Conservation (phyloP, 2,329 filamentous ascomycete species). For the Blastomyces emzantsi region DNA sequence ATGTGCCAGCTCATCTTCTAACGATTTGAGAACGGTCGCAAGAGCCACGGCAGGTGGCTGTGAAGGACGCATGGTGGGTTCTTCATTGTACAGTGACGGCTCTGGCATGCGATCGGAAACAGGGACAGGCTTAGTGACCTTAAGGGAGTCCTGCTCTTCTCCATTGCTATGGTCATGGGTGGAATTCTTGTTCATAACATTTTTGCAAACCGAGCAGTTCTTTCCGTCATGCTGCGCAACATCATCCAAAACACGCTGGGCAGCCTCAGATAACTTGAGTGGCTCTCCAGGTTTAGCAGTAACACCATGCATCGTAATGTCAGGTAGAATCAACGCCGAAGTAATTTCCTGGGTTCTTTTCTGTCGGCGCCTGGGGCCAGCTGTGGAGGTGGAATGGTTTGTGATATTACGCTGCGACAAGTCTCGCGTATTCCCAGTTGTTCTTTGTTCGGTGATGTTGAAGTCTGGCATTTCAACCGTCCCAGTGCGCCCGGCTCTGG, state of each 20-base stretch:
- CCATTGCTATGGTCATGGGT: conserved; percentile 23
- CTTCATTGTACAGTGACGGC: conserved; percentile 34
- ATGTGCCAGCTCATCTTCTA: conserved; percentile 71
- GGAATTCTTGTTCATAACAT: conserved; percentile 30
- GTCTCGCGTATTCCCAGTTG: not conserved
- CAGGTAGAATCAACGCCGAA: conserved; percentile 55
- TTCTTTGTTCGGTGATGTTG: not conserved
- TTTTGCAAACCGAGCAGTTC: conserved; percentile 50
- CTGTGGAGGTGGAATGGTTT: not conserved
- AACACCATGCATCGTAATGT: conserved; percentile 46
- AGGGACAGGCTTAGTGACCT: conserved; percentile 43
- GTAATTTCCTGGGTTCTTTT: conserved; percentile 47
- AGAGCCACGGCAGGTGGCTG: conserved; percentile 64
- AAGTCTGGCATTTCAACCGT: conserved; percentile 21
- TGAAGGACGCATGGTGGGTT: conserved; percentile 52
- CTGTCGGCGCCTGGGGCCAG: conserved; percentile 41
- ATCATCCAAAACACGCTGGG: conserved; percentile 34
- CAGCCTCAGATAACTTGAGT: conserved; percentile 30
- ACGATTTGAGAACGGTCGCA: conserved; percentile 70
- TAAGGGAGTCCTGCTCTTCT: conserved; percentile 27
- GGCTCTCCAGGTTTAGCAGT: conserved; percentile 24
- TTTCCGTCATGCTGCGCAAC: conserved; percentile 43
- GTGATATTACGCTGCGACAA: conserved; percentile 2
- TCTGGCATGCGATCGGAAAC: conserved; percentile 43
- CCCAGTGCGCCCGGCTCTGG: conserved; percentile 25